phyloP scores from a whole-genome alignment of 805 yeast species.

The Hanseniaspora lindneri region DNA sequence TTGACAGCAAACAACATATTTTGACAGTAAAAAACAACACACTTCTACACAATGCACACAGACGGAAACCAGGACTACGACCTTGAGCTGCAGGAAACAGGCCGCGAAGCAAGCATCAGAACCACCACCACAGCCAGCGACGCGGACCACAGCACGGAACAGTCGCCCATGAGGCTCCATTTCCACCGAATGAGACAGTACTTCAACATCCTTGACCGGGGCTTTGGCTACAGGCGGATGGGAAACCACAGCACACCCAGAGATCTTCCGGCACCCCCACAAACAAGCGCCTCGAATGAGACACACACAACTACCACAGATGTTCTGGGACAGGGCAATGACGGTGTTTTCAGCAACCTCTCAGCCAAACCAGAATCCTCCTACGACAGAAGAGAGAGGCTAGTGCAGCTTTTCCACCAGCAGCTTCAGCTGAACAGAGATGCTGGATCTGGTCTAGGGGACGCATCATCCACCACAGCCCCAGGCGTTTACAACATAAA shows the following conservation, averaged over 20 bases:
- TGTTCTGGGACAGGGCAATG: slow-evolving; percentile 37
- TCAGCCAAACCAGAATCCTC: slow-evolving; percentile 70
- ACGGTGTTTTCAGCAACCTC: slow-evolving; percentile 88
- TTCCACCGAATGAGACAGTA: slow-evolving; percentile 26
- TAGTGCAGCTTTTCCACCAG: slow-evolving; percentile 3
- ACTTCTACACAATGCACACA: neutral
- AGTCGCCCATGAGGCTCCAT: slow-evolving; percentile 1
- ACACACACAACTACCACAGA: neutral
- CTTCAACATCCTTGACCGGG: slow-evolving; percentile 33
- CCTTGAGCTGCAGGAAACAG: neutral
- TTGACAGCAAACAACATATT: too few species aligned
- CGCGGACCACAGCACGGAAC: neutral
- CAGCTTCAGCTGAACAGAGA: slow-evolving; percentile 1
- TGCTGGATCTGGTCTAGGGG: neutral
- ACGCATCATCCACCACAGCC: neutral
- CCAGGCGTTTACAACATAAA: slow-evolving; percentile 9
- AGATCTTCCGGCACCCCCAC: too few species aligned
- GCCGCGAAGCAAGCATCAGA: too few species aligned
- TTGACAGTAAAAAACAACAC: too few species aligned
- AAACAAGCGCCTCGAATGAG: too few species aligned
- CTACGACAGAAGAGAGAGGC: slow-evolving; percentile 9
- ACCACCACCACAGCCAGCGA: too few species aligned
- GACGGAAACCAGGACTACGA: neutral
- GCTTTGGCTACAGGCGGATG: slow-evolving; percentile 26
- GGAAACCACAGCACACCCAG: neutral